A percentile compares a stretch with the other conserved stretches of the same genome.
Evolutionary conservation across 1,284 basidiomycete species (phyloP).

Genomic region (Athelia psychrophila): DNA sequence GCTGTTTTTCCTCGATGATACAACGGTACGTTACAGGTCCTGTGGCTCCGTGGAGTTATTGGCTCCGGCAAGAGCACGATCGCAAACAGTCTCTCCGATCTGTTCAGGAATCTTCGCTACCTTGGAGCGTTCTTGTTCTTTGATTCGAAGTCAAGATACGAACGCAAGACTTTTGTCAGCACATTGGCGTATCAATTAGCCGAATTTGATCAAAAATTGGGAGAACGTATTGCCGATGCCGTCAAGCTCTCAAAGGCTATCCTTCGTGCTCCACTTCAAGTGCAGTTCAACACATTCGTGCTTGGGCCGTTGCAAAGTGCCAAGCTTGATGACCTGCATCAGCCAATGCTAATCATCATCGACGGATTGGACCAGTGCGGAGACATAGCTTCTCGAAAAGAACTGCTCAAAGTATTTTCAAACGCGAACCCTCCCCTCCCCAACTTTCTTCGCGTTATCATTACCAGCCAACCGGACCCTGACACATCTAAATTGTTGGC

Average conservation of each 20-base stretch:
- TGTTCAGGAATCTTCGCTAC: conserved; percentile 21
- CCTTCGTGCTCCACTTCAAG: conserved; percentile 23
- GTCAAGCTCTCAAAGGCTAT: conserved; percentile 25
- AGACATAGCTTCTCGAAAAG: conserved; percentile 17
- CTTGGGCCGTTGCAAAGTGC: conserved; percentile 19
- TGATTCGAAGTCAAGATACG: conserved; percentile 6
- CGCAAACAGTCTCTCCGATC: conserved; percentile 24
- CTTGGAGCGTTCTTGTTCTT: conserved; percentile 20
- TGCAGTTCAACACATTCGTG: conserved; percentile 28
- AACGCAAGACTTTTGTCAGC: conserved; percentile 1
- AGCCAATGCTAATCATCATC: conserved; percentile 27
- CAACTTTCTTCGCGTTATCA: conserved; percentile 22
- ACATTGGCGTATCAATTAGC: conserved; percentile 27
- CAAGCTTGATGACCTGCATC: conserved; percentile 13
- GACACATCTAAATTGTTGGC: conserved; percentile 20
- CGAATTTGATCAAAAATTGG: conserved; percentile 24
- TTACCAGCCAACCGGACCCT: conserved; percentile 26
- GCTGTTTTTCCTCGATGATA: conserved; percentile 21
- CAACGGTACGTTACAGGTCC: conserved; percentile 16
- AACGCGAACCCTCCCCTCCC: conserved; percentile 20
- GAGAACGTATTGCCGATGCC: conserved; percentile 20
- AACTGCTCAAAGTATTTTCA: conserved; percentile 22
- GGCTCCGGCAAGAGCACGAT: conserved; percentile 30
- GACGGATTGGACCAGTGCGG: conserved; percentile 31
- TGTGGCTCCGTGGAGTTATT: conserved; percentile 29